Percentiles rank a stretch among this genome's conserved stretches.
Evolutionary conservation across 2,329 filamentous ascomycete genomes (phyloP).

Genomic region (Pseudocercospora vitis): DNA sequence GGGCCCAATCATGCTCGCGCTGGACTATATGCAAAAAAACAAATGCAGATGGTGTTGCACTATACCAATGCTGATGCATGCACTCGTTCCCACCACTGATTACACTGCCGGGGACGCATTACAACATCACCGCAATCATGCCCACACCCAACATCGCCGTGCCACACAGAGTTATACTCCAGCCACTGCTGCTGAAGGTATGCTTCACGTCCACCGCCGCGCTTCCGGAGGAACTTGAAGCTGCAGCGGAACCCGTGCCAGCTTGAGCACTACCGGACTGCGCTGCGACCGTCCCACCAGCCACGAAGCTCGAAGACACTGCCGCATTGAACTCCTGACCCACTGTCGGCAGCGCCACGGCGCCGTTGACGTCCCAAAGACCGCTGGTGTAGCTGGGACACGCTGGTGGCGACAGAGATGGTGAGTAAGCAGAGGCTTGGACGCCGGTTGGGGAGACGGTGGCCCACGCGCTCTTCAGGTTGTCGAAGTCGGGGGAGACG

Average conservation of each 20-base stretch:
- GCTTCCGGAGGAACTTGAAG: constrained; percentile 4
- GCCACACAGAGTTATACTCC: background rate
- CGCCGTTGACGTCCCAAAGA: constrained; percentile 72
- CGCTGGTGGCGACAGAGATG: constrained; percentile 60
- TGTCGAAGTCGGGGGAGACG: constrained; percentile 72
- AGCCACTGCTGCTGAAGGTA: background rate
- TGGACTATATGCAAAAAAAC: no score
- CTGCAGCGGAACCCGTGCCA: background rate
- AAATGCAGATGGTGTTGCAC: no score
- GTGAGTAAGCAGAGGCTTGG: constrained; percentile 63
- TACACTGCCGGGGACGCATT: background rate
- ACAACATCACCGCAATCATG: constrained; percentile 7
- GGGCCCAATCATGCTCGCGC: no score
- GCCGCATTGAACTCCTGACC: constrained; percentile 42
- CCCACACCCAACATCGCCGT: constrained; percentile 6
- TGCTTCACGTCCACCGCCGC: constrained; percentile 5
- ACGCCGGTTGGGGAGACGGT: constrained; percentile 69
- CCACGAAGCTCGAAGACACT: constrained; percentile 14
- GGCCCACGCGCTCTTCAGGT: constrained; percentile 75
- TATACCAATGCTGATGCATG: no score
- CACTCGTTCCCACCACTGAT: background rate
- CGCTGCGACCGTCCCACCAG: constrained; percentile 1
- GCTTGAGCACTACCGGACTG: background rate
- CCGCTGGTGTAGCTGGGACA: constrained; percentile 70
- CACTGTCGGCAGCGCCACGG: constrained; percentile 67